A percentile compares a stretch with the other conserved stretches of the same genome.
Evolutionary conservation across 164 flowering plant genomes (phyloP).

Genomic region (Sextonia rubra): DNA sequence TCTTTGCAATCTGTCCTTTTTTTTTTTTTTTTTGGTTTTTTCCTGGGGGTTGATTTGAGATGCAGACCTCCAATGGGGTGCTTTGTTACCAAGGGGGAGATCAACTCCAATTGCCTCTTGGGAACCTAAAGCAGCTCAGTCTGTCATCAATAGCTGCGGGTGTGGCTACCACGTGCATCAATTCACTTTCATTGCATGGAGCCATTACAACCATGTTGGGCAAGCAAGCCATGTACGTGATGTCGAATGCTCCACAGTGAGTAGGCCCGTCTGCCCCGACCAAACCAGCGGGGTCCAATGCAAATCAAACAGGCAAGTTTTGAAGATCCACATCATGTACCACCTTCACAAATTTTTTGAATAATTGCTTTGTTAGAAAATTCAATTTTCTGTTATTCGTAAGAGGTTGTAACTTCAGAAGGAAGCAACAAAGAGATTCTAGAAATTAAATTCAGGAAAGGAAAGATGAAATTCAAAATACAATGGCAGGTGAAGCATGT

Average conservation of each 20-base stretch:
- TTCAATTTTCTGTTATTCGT: no score
- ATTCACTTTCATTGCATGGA: conserved; percentile 83
- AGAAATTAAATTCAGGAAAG: no score
- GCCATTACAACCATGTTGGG: conserved; percentile 98
- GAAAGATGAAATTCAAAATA: no score
- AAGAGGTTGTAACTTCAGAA: no score
- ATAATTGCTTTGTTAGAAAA: background rate
- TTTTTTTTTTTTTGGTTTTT: no score
- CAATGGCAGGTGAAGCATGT: no score
- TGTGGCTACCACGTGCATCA: conserved; percentile 93
- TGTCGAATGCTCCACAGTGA: conserved; percentile 93
- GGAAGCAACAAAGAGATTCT: no score
- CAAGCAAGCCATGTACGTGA: conserved; percentile 91
- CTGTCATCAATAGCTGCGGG: conserved; percentile 83
- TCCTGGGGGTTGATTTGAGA: background rate
- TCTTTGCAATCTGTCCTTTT: conserved; percentile 1
- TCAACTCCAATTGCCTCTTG: conserved; percentile 75
- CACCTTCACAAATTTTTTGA: conserved; percentile 40
- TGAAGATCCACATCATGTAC: conserved; percentile 95
- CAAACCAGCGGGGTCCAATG: conserved; percentile 84
- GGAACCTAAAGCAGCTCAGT: conserved; percentile 88
- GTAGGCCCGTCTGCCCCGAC: conserved; percentile 99
- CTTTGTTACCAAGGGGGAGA: conserved; percentile 69
- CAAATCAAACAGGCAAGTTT: conserved; percentile 86
- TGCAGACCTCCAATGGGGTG: conserved; percentile 65